Conservation (phyloP, 257 asterid genomes). For the Solanum chiquidenum region DNA sequence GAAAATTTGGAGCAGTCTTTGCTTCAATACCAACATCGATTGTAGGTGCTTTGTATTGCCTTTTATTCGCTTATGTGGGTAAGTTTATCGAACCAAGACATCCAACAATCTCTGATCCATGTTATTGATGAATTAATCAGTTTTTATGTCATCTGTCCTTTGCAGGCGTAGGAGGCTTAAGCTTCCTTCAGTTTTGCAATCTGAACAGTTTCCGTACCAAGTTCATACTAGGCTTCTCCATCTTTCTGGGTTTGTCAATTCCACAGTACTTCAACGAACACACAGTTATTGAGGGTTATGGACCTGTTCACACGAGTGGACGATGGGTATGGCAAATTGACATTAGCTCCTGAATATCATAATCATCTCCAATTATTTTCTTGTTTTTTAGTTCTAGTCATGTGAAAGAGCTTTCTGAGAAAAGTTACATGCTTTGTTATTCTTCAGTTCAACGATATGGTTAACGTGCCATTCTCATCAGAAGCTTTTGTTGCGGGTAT, state of each 20-base stretch:
- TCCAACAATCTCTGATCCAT: not conserved
- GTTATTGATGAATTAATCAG: not conserved
- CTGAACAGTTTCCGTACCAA: conserved; percentile 83
- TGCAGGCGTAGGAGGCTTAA: conserved; percentile 63
- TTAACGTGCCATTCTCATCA: conserved; percentile 78
- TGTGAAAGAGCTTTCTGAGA: not conserved
- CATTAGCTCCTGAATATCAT: not conserved
- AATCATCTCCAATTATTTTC: not conserved
- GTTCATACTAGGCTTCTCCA: conserved; percentile 76
- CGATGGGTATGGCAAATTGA: conserved; percentile 63
- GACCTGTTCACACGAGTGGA: conserved; percentile 73
- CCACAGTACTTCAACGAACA: conserved; percentile 95
- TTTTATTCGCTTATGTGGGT: conserved; percentile 92
- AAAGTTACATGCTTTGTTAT: not conserved
- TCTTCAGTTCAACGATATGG: conserved; percentile 70
- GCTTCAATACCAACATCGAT: conserved; percentile 92
- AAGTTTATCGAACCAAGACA: conserved; percentile 6
- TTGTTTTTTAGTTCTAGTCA: not conserved
- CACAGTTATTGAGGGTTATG: conserved; percentile 57
- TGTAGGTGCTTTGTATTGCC: conserved; percentile 77
- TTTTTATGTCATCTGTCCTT: not conserved
- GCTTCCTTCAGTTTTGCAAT: conserved; percentile 90
- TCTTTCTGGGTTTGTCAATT: conserved; percentile 74
- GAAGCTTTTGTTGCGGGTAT: conserved; percentile 89
- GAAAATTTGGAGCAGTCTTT: conserved; percentile 88